phyloP scores from a whole-genome alignment of 208 protist species.

The Crithidia fasciculata region DNA sequence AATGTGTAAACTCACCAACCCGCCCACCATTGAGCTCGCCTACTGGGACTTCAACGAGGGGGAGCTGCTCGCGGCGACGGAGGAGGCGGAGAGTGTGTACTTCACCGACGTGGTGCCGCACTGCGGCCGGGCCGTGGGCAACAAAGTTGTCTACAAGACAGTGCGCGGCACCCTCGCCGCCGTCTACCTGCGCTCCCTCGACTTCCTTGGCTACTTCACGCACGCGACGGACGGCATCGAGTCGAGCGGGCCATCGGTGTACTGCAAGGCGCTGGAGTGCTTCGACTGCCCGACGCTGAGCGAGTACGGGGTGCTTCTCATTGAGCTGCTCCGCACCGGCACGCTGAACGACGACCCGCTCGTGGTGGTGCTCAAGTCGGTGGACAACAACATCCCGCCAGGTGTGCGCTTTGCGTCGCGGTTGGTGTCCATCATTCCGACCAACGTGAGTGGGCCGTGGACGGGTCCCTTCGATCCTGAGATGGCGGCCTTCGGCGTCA shows the following conservation, averaged over 20 bases:
- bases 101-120: slow-evolving; percentile 70
- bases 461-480: slow-evolving; percentile 81
- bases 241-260: slow-evolving; percentile 63
- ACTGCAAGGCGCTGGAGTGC: slow-evolving; percentile 62
- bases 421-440: slow-evolving; percentile 81
- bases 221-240: slow-evolving; percentile 60
- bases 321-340: slow-evolving; percentile 82
- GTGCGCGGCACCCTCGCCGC: slow-evolving; percentile 56
- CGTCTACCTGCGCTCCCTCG: slow-evolving; percentile 82
- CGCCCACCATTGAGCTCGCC: slow-evolving; percentile 64
- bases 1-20: slow-evolving; percentile 47
- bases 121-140: slow-evolving; percentile 37
- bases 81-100: slow-evolving; percentile 41
- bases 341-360: slow-evolving; percentile 58
- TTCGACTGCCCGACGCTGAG: slow-evolving; percentile 77
- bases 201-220: slow-evolving; percentile 92
- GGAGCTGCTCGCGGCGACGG: slow-evolving; percentile 18
- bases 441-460: slow-evolving; percentile 73
- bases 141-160: slow-evolving; percentile 31
- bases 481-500: slow-evolving; percentile 83
- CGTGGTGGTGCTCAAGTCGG: slow-evolving; percentile 38
- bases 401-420: slow-evolving; percentile 76
- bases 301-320: slow-evolving; percentile 84
- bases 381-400: slow-evolving; percentile 19
- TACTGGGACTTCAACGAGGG: slow-evolving; percentile 55